Conservation (phyloP, 192 early-diverging fungal genomes). For the Backusella australiensis region DNA sequence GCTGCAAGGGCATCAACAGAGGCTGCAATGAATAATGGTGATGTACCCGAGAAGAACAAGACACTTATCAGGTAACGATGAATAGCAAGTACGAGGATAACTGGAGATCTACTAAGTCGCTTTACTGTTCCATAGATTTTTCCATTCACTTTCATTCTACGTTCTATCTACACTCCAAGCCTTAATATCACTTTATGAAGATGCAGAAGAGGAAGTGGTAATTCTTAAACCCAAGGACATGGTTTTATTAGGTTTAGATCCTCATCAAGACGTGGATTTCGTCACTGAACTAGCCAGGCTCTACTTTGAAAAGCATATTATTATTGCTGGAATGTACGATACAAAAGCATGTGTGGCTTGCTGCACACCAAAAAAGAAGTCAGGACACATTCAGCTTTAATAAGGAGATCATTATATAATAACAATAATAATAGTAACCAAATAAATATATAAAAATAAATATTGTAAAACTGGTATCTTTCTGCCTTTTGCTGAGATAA, state of each 20-base stretch:
- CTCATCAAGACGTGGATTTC: conserved; percentile 36
- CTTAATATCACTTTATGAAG: conserved; percentile 28
- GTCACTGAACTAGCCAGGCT: conserved; percentile 39
- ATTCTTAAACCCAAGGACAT: conserved; percentile 38
- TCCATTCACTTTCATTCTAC: conserved; percentile 37
- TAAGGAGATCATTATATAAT: background rate
- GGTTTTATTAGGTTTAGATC: conserved; percentile 43
- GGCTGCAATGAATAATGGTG: background rate
- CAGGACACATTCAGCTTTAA: background rate
- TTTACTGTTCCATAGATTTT: conserved; percentile 28
- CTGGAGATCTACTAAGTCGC: too few species aligned
- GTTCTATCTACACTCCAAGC: conserved; percentile 33
- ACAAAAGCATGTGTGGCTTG: conserved; percentile 4
- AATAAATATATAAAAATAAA: background rate
- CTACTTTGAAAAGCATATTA: conserved; percentile 45
- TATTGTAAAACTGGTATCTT: background rate
- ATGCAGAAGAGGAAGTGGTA: conserved; percentile 15
- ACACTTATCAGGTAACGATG: conserved; percentile 3
- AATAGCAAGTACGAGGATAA: background rate
- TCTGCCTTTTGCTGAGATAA: background rate
- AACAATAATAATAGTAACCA: background rate
- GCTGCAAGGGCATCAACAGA: background rate
- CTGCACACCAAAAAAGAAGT: conserved; percentile 2
- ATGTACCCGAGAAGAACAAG: background rate
- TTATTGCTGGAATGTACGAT: conserved; percentile 15